A percentile compares a stretch with the other conserved stretches of the same genome.
These are phyloP conservation scores for Agaricus blazei DNA, from an alignment of 768 basidiomycete genomes.

Conservation along the genomic window DNA sequence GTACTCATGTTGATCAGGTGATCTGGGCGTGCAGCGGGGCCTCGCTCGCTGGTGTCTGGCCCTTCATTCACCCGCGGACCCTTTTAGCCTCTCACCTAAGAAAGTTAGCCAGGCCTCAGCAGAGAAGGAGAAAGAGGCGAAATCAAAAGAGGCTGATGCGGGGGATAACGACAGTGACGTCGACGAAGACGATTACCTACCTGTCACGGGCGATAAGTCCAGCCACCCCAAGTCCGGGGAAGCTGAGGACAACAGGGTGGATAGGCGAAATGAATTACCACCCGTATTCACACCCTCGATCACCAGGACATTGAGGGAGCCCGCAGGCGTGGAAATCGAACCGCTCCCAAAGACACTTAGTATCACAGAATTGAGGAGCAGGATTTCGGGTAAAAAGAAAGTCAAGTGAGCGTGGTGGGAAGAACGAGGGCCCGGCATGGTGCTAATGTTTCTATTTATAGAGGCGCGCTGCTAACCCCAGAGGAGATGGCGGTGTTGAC, in stretches of 20 bases:
- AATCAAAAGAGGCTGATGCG: background rate
- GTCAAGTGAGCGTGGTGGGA: conserved; percentile 47
- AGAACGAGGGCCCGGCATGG: conserved; percentile 3
- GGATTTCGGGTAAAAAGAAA: conserved; percentile 66
- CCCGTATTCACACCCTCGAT: conserved; percentile 67
- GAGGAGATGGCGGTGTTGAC: conserved; percentile 80
- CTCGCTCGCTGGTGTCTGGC: conserved; percentile 64
- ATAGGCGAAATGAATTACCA: conserved; percentile 34
- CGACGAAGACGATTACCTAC: conserved; percentile 26
- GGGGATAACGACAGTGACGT: conserved; percentile 15
- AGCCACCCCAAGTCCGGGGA: conserved; percentile 11
- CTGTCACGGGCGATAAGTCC: conserved; percentile 15
- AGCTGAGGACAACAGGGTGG: conserved; percentile 6
- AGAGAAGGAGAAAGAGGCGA: conserved; percentile 8
- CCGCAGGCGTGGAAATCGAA: conserved; percentile 18
- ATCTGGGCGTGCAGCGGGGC: conserved; percentile 81
- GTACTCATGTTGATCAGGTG: conserved; percentile 39
- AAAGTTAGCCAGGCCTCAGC: conserved; percentile 28
- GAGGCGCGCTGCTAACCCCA: conserved; percentile 71
- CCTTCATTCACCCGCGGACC: conserved; percentile 48
- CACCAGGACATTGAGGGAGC: conserved; percentile 44
- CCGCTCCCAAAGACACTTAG: conserved; percentile 59
- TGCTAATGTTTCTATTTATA: conserved; percentile 20
- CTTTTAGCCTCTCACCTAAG: conserved; percentile 44
- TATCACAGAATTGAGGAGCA: conserved; percentile 47